phyloP scores from a whole-genome alignment of 306 rosid species.

The Medicago lupulina region DNA sequence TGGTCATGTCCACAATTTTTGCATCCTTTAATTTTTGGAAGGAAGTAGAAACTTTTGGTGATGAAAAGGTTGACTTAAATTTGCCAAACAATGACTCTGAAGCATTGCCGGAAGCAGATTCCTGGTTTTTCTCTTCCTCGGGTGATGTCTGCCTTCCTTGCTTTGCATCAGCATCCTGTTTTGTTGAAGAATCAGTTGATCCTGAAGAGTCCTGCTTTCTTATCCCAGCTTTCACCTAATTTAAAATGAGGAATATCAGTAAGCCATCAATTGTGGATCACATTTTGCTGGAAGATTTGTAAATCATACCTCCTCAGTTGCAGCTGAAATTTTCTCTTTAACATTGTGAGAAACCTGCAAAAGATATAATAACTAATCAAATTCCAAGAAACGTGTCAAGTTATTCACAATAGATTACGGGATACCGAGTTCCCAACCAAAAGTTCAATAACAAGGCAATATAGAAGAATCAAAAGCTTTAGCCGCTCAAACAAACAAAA shows the following conservation, averaged over 20 bases:
- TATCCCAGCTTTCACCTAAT: slow-evolving; percentile 82
- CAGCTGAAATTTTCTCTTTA: slow-evolving; percentile 86
- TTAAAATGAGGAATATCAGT: slow-evolving; percentile 38
- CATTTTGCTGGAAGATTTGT: background rate
- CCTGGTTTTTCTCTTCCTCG: slow-evolving; percentile 56
- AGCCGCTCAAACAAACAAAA: slow-evolving; percentile 13
- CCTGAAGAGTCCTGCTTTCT: slow-evolving; percentile 70
- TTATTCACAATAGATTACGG: slow-evolving; percentile 33
- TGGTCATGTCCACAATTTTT: slow-evolving; percentile 70
- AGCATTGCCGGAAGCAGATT: slow-evolving; percentile 51
- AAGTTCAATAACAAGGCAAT: slow-evolving; percentile 20
- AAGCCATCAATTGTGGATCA: slow-evolving; percentile 33
- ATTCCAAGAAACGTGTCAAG: slow-evolving; percentile 25
- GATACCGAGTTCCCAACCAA: slow-evolving; percentile 21
- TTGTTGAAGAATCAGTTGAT: slow-evolving; percentile 57
- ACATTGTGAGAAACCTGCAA: slow-evolving; percentile 78
- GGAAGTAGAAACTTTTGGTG: slow-evolving; percentile 66
- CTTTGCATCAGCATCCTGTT: slow-evolving; percentile 55
- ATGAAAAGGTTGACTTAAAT: slow-evolving; percentile 71
- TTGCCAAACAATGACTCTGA: slow-evolving; percentile 73
- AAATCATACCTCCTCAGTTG: slow-evolving; percentile 81
- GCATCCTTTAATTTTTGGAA: slow-evolving; percentile 72
- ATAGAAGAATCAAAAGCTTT: slow-evolving; percentile 26
- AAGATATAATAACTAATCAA: slow-evolving; percentile 25
- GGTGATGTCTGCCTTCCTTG: slow-evolving; percentile 52